A percentile compares a stretch with the other conserved stretches of the same genome.
Conservation (phyloP, 2,329 filamentous ascomycete genomes). For the Neospermospora avenae region DNA sequence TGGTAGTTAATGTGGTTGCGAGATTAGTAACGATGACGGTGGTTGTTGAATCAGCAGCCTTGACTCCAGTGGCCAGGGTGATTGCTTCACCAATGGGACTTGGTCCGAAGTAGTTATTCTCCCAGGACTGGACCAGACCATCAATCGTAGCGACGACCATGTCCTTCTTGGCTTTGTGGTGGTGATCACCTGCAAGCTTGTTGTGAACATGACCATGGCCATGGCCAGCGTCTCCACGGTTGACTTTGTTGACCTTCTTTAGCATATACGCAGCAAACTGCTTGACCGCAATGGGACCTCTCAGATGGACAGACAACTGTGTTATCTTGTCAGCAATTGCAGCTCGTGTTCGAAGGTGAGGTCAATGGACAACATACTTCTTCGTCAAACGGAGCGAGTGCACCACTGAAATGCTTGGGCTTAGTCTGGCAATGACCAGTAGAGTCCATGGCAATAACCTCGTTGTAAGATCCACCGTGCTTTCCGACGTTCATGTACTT, state of each 20-base stretch:
- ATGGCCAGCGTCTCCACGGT: constrained; percentile 43
- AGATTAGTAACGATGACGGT: not conserved
- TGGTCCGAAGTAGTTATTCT: constrained; percentile 9
- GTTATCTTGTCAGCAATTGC: constrained; percentile 1
- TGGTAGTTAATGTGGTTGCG: not conserved
- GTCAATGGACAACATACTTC: constrained; percentile 51
- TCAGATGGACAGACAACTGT: constrained; percentile 69
- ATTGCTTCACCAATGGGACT: not conserved
- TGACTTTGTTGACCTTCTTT: constrained; percentile 23
- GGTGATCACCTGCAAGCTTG: constrained; percentile 32
- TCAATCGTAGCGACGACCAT: constrained; percentile 56
- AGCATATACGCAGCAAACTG: constrained; percentile 67
- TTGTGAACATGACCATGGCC: constrained; percentile 43
- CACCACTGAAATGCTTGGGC: constrained; percentile 53
- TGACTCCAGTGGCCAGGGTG: not conserved
- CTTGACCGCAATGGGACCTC: constrained; percentile 65
- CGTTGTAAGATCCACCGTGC: constrained; percentile 58
- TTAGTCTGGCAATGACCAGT: constrained; percentile 52
- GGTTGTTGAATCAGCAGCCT: not conserved
- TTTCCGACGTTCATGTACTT: constrained; percentile 62
- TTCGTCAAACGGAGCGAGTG: constrained; percentile 64
- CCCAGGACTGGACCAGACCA: constrained; percentile 55
- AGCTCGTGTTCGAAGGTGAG: not conserved
- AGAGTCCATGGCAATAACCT: constrained; percentile 57
- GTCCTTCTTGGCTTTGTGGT: constrained; percentile 46